phyloP scores from a whole-genome alignment of 257 asterid species.

The Paulownia fortunei region DNA sequence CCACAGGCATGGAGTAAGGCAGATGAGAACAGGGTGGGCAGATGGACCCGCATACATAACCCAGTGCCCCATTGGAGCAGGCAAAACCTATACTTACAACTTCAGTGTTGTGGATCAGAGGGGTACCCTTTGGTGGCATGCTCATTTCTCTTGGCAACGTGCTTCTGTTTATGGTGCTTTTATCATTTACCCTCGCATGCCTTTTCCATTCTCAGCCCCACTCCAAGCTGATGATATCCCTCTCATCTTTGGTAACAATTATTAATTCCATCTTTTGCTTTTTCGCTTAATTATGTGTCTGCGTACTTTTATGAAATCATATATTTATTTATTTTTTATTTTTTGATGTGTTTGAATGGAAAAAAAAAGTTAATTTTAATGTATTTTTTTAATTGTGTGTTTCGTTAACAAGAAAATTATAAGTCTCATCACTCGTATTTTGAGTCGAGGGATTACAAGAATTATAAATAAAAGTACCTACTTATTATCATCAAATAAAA shows the following conservation, averaged over 20 bases:
- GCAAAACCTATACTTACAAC: slow-evolving; percentile 56
- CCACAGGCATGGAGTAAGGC: slow-evolving; percentile 83
- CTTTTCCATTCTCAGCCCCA: slow-evolving; percentile 53
- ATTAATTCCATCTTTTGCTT: neutral
- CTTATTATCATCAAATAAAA: too few species aligned
- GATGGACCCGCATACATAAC: slow-evolving; percentile 88
- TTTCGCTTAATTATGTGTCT: neutral
- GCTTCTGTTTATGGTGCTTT: slow-evolving; percentile 83
- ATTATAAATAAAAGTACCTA: too few species aligned
- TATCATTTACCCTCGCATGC: slow-evolving; percentile 66
- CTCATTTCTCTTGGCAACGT: slow-evolving; percentile 87
- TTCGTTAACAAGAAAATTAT: neutral
- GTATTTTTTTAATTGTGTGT: neutral
- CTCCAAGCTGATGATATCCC: slow-evolving; percentile 31
- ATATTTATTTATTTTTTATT: neutral
- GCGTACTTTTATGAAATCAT: neutral
- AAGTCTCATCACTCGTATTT: too few species aligned
- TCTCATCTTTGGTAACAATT: slow-evolving; percentile 58
- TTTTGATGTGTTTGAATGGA: neutral
- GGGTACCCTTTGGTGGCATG: slow-evolving; percentile 91
- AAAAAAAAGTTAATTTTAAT: neutral
- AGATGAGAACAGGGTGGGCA: slow-evolving; percentile 75
- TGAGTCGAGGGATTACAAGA: too few species aligned
- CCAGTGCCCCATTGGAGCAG: slow-evolving; percentile 73
- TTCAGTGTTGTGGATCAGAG: slow-evolving; percentile 61